Conservation (phyloP, 768 basidiomycete species). For the Cystofilobasidium ferigula region DNA sequence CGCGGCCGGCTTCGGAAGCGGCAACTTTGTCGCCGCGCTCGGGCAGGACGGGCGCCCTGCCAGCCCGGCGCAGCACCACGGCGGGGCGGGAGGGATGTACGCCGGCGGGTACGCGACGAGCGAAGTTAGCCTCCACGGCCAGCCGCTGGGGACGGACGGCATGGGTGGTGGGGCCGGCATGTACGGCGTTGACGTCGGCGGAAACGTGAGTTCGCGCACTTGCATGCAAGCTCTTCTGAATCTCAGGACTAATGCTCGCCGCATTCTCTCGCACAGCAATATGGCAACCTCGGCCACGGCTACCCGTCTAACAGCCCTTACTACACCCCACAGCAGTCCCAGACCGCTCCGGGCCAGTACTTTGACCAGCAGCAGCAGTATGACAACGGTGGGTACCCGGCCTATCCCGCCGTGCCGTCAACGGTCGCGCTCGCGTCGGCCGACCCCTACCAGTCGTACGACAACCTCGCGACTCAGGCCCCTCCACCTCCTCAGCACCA, state of each 20-base stretch:
- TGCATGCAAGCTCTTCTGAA: not conserved
- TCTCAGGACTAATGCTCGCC: not conserved
- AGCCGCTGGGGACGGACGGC: conserved; percentile 7
- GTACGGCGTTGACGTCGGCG: conserved; percentile 3
- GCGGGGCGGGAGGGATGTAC: conserved; percentile 4
- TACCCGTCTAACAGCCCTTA: not conserved
- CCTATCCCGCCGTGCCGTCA: not conserved
- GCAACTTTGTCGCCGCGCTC: conserved; percentile 13
- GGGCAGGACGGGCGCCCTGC: conserved; percentile 11
- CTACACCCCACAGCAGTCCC: not conserved
- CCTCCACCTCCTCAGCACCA: not conserved
- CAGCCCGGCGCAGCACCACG: not conserved
- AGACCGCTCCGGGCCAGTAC: not conserved
- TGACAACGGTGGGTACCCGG: not conserved
- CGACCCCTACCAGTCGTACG: conserved; percentile 7
- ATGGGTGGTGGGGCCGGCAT: not conserved
- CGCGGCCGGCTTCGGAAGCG: conserved; percentile 6
- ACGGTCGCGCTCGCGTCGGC: conserved; percentile 1
- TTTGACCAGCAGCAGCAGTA: not conserved
- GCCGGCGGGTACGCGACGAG: conserved; percentile 15
- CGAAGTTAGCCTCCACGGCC: conserved; percentile 16
- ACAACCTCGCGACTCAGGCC: not conserved
- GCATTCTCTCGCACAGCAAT: not conserved
- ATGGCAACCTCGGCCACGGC: not conserved
- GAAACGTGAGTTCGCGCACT: not conserved